Evolutionary conservation across 176 grass and related monocot genomes (phyloP).

Genomic region (Musa troglodytarum): DNA sequence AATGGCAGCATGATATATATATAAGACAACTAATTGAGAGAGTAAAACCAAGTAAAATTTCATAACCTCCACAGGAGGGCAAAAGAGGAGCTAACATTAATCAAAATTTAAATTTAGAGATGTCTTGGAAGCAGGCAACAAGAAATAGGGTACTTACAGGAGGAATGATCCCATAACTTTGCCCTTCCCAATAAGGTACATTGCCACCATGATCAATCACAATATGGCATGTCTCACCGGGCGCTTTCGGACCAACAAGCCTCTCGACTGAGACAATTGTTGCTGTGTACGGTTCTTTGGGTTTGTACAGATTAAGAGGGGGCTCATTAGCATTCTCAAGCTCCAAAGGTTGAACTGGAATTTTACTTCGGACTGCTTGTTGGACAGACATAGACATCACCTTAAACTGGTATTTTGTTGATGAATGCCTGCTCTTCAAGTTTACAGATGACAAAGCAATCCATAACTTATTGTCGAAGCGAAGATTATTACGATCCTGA

Average conservation of each 20-base stretch:
- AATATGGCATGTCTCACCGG: slow-evolving; percentile 89
- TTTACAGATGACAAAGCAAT: slow-evolving; percentile 16
- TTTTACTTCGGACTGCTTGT: slow-evolving; percentile 56
- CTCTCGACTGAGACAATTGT: slow-evolving; percentile 79
- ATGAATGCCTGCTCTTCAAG: slow-evolving; percentile 29
- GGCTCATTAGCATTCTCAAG: slow-evolving; percentile 62
- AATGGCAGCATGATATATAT: no score
- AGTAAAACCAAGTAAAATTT: no score
- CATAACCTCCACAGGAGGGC: no score
- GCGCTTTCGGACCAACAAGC: slow-evolving; percentile 72
- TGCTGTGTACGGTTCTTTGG: slow-evolving; percentile 60
- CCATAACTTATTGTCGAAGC: slow-evolving; percentile 37
- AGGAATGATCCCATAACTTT: slow-evolving; percentile 89
- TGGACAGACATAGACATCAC: slow-evolving; percentile 52
- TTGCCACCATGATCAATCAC: slow-evolving; percentile 87
- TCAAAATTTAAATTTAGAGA: no score
- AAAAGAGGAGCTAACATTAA: no score
- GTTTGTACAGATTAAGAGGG: slow-evolving; percentile 70
- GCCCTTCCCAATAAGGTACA: slow-evolving; percentile 95
- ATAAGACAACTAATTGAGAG: no score
- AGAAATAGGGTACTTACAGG: slow-evolving; percentile 37
- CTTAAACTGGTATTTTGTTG: slow-evolving; percentile 33
- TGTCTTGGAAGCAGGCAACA: background rate
- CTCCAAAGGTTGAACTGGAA: slow-evolving; percentile 56
- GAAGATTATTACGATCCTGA: slow-evolving; percentile 49